A percentile compares a stretch with the other conserved stretches of the same genome.
Conservation (phyloP, 768 basidiomycete species). For the Hygrophorus russula region DNA sequence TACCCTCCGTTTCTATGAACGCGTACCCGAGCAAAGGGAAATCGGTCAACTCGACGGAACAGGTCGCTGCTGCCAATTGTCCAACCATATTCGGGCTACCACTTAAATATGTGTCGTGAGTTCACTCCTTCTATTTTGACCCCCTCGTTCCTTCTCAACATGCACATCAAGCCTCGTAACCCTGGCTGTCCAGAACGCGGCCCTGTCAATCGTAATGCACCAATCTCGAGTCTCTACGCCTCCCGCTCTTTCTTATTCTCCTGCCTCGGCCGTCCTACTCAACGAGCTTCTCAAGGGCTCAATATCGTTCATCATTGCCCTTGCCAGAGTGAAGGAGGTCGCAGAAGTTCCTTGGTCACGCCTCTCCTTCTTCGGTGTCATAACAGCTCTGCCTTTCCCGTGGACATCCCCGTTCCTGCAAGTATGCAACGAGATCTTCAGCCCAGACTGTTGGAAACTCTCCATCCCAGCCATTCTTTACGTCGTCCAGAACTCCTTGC, state of each 20-base stretch:
- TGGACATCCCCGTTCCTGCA: slow-evolving; percentile 40
- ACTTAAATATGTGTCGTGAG: slow-evolving; percentile 75
- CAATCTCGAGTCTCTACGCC: slow-evolving; percentile 89
- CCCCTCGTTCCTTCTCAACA: background rate
- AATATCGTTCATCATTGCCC: slow-evolving; percentile 87
- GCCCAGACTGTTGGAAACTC: slow-evolving; percentile 91
- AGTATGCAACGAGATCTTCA: slow-evolving; percentile 68
- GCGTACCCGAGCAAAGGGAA: slow-evolving; percentile 26
- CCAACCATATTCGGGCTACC: slow-evolving; percentile 63
- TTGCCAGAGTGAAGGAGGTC: slow-evolving; percentile 35
- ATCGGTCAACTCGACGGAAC: slow-evolving; percentile 20
- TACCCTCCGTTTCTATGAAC: slow-evolving; percentile 34
- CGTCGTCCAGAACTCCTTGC: slow-evolving; percentile 89
- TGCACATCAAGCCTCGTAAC: slow-evolving; percentile 52
- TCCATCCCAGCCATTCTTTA: slow-evolving; percentile 70
- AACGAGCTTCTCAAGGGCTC: slow-evolving; percentile 91
- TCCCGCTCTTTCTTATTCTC: slow-evolving; percentile 73
- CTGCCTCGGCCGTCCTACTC: slow-evolving; percentile 87
- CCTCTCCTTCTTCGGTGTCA: slow-evolving; percentile 24
- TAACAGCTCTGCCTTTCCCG: slow-evolving; percentile 28
- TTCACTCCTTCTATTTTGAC: slow-evolving; percentile 10
- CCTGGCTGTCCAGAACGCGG: slow-evolving; percentile 89
- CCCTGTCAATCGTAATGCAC: slow-evolving; percentile 96
- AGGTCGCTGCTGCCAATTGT: slow-evolving; percentile 14
- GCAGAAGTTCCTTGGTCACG: slow-evolving; percentile 30